These are phyloP conservation scores for Chlorella vulgaris DNA, from an alignment of 139 green algal genomes.

Conservation along the genomic window DNA sequence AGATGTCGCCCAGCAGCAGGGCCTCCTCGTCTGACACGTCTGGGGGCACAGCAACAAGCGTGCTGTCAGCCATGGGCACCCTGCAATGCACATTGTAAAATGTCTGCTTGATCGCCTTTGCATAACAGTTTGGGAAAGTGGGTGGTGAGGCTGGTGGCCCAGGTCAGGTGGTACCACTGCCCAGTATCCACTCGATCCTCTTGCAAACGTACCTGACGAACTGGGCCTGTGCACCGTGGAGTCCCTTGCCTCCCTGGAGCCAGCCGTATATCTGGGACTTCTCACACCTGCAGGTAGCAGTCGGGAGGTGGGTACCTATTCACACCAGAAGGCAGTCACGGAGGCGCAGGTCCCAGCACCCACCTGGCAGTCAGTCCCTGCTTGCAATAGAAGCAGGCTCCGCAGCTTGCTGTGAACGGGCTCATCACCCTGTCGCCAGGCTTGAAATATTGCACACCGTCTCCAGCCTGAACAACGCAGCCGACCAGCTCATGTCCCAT, in stretches of 20 bases:
- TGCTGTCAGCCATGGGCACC: slow-evolving; percentile 65
- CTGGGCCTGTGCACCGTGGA: slow-evolving; percentile 71
- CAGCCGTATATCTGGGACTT: slow-evolving; percentile 59
- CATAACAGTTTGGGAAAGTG: not conserved
- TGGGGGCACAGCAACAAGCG: slow-evolving; percentile 54
- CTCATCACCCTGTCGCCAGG: slow-evolving; percentile 59
- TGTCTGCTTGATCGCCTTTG: not conserved
- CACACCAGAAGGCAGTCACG: not conserved
- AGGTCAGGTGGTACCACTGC: too few relatives aligned
- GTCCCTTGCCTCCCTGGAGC: slow-evolving; percentile 45
- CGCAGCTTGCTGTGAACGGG: slow-evolving; percentile 65
- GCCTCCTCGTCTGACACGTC: slow-evolving; percentile 57
- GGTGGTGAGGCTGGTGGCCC: too few relatives aligned
- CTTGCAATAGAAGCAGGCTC: slow-evolving; percentile 62
- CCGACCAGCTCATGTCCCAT: slow-evolving; percentile 65
- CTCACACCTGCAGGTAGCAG: slow-evolving; percentile 18
- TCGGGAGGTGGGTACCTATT: not conserved
- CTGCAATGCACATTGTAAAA: slow-evolving; percentile 43
- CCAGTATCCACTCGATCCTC: too few relatives aligned
- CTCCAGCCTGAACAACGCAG: slow-evolving; percentile 30
- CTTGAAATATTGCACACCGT: slow-evolving; percentile 15
- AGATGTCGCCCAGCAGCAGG: slow-evolving; percentile 56
- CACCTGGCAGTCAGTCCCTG: slow-evolving; percentile 48
- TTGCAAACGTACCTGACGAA: slow-evolving; percentile 23
- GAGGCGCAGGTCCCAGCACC: not conserved